Percentiles rank a stretch among this genome's conserved stretches.
Evolutionary conservation across 2,329 filamentous ascomycete genomes (phyloP).

Genomic region (Chaetomium sp.): DNA sequence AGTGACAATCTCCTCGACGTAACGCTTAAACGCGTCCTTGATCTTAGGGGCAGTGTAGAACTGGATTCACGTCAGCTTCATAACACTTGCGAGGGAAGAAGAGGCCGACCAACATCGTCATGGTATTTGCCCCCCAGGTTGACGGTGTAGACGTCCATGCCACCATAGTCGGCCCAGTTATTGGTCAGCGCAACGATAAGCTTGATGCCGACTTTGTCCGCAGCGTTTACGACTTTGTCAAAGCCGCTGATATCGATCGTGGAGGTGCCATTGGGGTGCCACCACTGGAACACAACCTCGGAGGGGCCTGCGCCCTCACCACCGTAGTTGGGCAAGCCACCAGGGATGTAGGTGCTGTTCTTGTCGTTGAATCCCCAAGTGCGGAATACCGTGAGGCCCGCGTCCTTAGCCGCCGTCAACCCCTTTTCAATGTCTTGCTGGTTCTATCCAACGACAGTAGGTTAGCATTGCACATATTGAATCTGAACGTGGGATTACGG

Average conservation of each 20-base stretch:
- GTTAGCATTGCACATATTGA: neutral
- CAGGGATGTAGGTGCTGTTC: conserved; percentile 50
- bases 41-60: conserved; percentile 55
- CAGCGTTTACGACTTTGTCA: conserved; percentile 55
- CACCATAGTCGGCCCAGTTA: conserved; percentile 62
- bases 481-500: conserved; percentile 17
- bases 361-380: conserved; percentile 63
- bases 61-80: conserved; percentile 33
- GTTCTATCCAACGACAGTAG: conserved; percentile 39
- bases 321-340: conserved; percentile 55
- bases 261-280: conserved; percentile 47
- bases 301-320: conserved; percentile 50
- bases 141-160: conserved; percentile 62
- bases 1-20: conserved; percentile 60
- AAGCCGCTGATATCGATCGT: conserved; percentile 50
- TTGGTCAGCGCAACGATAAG: conserved; percentile 58
- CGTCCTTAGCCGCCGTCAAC: conserved; percentile 49
- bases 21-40: conserved; percentile 57
- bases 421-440: conserved; percentile 51
- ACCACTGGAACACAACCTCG: conserved; percentile 51
- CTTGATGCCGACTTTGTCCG: conserved; percentile 53
- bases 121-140: conserved; percentile 56
- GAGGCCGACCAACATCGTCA: conserved; percentile 45
- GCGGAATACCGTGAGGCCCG: conserved; percentile 55
- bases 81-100: neutral